These are phyloP conservation scores for Edaphochlamys debaryana DNA, from an alignment of 139 green algal genomes.

Conservation along the genomic window DNA sequence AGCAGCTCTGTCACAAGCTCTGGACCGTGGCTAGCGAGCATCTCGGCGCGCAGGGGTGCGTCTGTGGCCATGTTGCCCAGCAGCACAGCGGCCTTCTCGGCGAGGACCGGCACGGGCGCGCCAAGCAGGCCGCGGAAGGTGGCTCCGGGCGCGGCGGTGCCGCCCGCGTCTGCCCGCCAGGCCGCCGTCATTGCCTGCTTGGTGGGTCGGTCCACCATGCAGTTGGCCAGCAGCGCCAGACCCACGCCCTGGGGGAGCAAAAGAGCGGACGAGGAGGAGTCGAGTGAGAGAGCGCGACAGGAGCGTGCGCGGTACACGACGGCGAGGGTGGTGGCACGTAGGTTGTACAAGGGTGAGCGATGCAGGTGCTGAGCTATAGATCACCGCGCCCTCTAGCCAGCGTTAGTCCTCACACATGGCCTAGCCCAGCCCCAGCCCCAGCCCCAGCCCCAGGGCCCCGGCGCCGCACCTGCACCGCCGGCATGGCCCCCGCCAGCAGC, in stretches of 20 bases:
- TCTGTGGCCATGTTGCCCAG: constrained; percentile 61
- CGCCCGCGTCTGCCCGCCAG: background rate
- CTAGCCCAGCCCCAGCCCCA: no score
- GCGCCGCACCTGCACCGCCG: constrained; percentile 12
- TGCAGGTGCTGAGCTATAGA: no score
- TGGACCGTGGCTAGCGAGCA: constrained; percentile 8
- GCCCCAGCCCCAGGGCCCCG: no score
- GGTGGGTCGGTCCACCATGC: constrained; percentile 47
- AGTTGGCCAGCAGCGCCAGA: constrained; percentile 62
- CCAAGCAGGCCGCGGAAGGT: constrained; percentile 13
- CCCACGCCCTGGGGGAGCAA: constrained; percentile 22
- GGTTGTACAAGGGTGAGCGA: no score
- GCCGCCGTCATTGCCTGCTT: constrained; percentile 37
- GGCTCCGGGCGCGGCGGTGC: background rate
- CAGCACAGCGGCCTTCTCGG: constrained; percentile 49
- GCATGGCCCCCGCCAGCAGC: constrained; percentile 29
- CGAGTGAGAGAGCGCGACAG: background rate
- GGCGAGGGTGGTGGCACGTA: no score
- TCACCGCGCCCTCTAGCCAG: no score
- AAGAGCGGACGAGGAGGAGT: background rate
- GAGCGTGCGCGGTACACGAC: no score
- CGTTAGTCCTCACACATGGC: no score
- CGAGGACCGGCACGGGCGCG: constrained; percentile 9
- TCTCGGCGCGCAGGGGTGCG: constrained; percentile 10
- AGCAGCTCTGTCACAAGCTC: constrained; percentile 15